Evolutionary conservation across 306 rosid species (phyloP), one percentile per base, ranked within the genome.

Genomic region (Ammopiptanthus mongolicus): DNA sequence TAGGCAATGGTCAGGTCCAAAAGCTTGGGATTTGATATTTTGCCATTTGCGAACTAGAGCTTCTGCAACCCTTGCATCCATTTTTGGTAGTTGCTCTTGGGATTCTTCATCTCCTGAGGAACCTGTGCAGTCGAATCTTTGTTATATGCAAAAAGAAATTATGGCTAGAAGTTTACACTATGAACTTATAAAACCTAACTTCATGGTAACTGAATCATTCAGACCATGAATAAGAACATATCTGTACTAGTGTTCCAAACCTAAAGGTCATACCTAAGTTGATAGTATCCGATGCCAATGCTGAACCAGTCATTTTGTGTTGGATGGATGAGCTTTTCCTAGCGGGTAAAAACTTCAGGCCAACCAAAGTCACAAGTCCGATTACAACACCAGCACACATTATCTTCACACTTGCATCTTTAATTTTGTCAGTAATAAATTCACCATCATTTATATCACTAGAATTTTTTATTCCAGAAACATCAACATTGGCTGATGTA

Each of bases 1-100:
- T 19, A 90, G 68, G 51, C 64, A 60, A 85, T 92, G 99, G 48
- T 81, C 91, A 42, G 97, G 90, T 83, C 99, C 97, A 77, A 95
- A 95, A 52, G 97, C 99, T 75, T 79, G 85, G 59, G 97, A 91
- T 84, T 92, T 95, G 18, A 92, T 84, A 72, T 75, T 78, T 78
- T 95, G 99, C 99, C 99, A 92, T 78, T 88, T 86, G 61, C 89
- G 92, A 76, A 95, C 99, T 18, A 95, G 74, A 83, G 78, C 85
- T 86, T 92, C 99, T 15, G 99, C 99, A 85, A 86, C 78, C 83
- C 91, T 91, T 62, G 96, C 97, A 83, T 90, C 91, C 96, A 92
- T 90, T 81, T 87, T 90, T 25, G 91, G 90, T 42, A 79, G 77
- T 66, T 81, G 88, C 77, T 86, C 93, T 6, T 39, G 80, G 69